A percentile compares a stretch with the other conserved stretches of the same genome.
These are phyloP conservation scores for Diddensiella caesifluorescens DNA, from an alignment of 805 yeast genomes.

Conservation along the genomic window DNA sequence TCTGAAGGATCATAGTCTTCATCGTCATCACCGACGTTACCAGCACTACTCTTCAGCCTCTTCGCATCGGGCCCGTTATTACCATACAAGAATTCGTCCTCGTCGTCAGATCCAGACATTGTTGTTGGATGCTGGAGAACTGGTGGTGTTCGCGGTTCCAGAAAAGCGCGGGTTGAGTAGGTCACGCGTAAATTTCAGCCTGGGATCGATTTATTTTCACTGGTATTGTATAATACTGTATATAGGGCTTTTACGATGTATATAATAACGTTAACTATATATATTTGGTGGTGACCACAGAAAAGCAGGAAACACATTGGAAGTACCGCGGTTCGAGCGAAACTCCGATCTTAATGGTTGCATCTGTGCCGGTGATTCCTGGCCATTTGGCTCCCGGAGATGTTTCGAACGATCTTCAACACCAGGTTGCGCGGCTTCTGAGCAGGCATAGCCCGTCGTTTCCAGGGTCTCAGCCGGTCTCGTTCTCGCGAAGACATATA, in stretches of 20 bases:
- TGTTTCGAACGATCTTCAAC: slow-evolving; percentile 61
- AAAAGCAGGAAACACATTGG: no score
- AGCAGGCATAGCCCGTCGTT: slow-evolving; percentile 33
- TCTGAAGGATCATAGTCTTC: slow-evolving; percentile 18
- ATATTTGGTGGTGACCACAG: no score
- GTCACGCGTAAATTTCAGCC: no score
- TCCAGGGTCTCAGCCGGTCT: slow-evolving; percentile 87
- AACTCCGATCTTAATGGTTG: slow-evolving; percentile 1
- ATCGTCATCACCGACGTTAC: slow-evolving; percentile 23
- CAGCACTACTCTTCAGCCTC: slow-evolving; percentile 24
- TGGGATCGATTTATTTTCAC: no score
- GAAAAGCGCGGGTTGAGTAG: no score
- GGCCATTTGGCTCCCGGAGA: slow-evolving; percentile 73
- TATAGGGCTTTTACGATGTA: background rate
- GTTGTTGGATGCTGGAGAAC: no score
- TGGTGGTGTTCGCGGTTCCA: no score
- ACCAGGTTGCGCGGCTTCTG: slow-evolving; percentile 59
- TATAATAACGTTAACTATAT: no score
- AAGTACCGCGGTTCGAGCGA: background rate
- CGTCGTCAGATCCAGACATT: slow-evolving; percentile 38
- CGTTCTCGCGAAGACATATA: slow-evolving; percentile 74
- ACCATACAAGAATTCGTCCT: slow-evolving; percentile 64
- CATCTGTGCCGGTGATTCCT: slow-evolving; percentile 70
- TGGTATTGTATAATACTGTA: background rate
- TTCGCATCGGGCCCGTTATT: slow-evolving; percentile 41